A percentile compares a stretch with the other conserved stretches of the same genome.
phyloP scores from a whole-genome alignment of 2,329 filamentous ascomycete genomes.

The Apiospora aurea region DNA sequence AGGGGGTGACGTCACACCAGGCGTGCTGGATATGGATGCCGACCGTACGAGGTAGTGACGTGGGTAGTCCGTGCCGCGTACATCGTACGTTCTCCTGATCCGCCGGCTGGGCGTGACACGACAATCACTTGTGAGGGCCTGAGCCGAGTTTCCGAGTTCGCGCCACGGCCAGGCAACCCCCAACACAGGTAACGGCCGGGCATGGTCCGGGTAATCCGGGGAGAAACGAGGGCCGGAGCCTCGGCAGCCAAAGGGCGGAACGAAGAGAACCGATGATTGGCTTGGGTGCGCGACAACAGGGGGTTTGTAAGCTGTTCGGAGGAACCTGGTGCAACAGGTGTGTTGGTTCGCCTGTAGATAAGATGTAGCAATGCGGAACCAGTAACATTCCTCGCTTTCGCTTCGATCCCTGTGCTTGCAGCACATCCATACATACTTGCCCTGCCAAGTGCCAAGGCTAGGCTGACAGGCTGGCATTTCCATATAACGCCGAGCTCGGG shows the following conservation, averaged over 20 bases:
- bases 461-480: too few relatives aligned
- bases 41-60: neutral
- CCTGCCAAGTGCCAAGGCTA: too few relatives aligned
- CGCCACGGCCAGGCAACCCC: neutral
- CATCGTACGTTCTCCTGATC: constrained; percentile 1
- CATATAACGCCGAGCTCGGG: too few relatives aligned
- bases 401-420: too few relatives aligned
- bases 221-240: neutral
- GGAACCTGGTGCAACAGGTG: too few relatives aligned
- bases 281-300: neutral
- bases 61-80: neutral
- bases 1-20: neutral
- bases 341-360: too few relatives aligned
- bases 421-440: too few relatives aligned
- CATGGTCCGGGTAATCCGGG: neutral
- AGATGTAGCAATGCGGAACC: too few relatives aligned
- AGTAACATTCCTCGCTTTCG: too few relatives aligned
- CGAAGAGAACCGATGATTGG: neutral
- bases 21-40: neutral
- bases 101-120: neutral
- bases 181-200: neutral
- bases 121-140: neutral
- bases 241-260: neutral
- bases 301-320: neutral
- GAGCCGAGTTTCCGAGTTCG: neutral